Percentiles rank a stretch among this genome's conserved stretches.
phyloP scores from a whole-genome alignment of 2,329 filamentous ascomycete genomes.

The Daldinia sp. region DNA sequence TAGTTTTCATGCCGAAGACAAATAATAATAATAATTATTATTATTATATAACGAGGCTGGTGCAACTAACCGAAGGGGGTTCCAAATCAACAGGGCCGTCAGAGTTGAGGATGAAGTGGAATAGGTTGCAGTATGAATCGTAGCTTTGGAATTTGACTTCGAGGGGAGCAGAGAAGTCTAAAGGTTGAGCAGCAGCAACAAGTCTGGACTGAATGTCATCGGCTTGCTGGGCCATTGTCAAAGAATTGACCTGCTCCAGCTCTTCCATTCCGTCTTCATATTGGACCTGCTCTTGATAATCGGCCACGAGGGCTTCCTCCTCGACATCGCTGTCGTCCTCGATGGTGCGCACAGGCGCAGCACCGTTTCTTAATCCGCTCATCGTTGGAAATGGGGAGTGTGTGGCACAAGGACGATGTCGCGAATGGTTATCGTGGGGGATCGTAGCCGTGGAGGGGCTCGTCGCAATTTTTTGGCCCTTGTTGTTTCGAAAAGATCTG shows the following conservation, averaged over 20 bases:
- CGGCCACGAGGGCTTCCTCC: conserved; percentile 94
- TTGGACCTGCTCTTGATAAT: conserved; percentile 96
- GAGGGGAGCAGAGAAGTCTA: conserved; percentile 95
- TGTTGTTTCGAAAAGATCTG: conserved; percentile 23
- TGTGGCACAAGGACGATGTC: conserved; percentile 33
- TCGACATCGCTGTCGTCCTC: conserved; percentile 93
- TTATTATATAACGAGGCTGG: background rate
- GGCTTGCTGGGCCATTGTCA: conserved; percentile 78
- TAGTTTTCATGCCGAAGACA: conserved; percentile 30
- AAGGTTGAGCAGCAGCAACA: conserved; percentile 88
- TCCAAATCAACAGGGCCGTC: conserved; percentile 98
- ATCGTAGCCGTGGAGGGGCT: conserved; percentile 42
- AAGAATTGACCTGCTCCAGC: conserved; percentile 77
- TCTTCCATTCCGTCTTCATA: conserved; percentile 90
- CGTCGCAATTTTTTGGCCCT: conserved; percentile 47
- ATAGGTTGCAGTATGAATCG: conserved; percentile 98
- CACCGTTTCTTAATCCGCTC: conserved; percentile 73
- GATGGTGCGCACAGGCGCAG: conserved; percentile 69
- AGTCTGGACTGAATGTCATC: conserved; percentile 96
- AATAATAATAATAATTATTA: background rate
- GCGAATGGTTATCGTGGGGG: conserved; percentile 40
- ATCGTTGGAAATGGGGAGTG: conserved; percentile 56
- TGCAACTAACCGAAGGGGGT: conserved; percentile 84
- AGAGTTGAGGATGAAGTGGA: conserved; percentile 99
- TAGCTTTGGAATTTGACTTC: conserved; percentile 99